Evolutionary conservation across 805 yeast species (phyloP), one percentile per base, ranked within the genome.

Genomic region (Saturnispora mendoncae): DNA sequence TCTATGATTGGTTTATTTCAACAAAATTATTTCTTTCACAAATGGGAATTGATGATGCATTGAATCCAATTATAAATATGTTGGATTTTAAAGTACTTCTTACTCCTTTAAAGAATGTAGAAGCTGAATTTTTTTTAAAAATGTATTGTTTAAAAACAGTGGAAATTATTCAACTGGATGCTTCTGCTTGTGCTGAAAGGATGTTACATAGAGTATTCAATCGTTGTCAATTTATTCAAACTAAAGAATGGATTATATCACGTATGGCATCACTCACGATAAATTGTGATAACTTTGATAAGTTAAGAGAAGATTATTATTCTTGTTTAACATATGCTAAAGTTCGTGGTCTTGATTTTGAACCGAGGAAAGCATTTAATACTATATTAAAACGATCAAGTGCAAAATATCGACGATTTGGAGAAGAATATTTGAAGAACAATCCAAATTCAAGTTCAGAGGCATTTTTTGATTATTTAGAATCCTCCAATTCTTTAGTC

Each of bases 311-410:
- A 6, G 33, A 33, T 17, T 39, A 26, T 14, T 33, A 39, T 20
- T 20, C 15, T 5, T 18, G 18, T 4, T 6, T 20, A 14, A 14
- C 32, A 14, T 31, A 33, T 14, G 23, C 33, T 10, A 27, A 19
- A 14, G 30, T 39, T 15, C 19, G 14, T 10, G 29, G 26, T 27
- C 6, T 39, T 19, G 12, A 6, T 4, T 33, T 39, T 33, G 38
- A 39, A 6, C 24, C 19, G 20, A 20, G n/a, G 25, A 32, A 39
- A 33, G 12, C n/a, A 3, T 39, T 39, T 29, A 14, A 18, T 5
- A 39, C 27, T 18, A 39, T 39, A 27, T 21, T 39, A 12, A 39
- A 39, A 15, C 18, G 42, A 14, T 39, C 42, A 6, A 17, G 20
- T n/a, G 13, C 20, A 10, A 39, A 39, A 24, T 39, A 33, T 19